These are phyloP conservation scores for Bruguiera hainesii DNA, from an alignment of 441 rosid species.

Conservation along the genomic window DNA sequence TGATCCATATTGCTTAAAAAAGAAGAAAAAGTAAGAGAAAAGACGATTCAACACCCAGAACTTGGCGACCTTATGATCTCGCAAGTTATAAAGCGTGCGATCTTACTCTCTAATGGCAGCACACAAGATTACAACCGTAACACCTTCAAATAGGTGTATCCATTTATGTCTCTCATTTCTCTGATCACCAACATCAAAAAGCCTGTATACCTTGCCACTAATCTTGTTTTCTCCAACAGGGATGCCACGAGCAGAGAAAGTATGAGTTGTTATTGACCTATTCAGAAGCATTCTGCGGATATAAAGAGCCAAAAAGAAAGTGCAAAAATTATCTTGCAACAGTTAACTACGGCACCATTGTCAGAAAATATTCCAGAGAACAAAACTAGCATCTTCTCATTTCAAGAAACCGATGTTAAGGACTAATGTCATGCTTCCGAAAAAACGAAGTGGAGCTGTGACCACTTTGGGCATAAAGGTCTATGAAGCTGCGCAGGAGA, in stretches of 20 bases:
- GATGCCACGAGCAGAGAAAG: conserved; percentile 41
- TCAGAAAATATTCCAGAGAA: too few species aligned
- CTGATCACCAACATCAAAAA: conserved; percentile 97
- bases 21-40: background rate
- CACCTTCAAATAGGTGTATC: conserved; percentile 99
- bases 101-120: conserved; percentile 99
- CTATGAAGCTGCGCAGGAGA: background rate
- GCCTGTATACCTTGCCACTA: conserved; percentile 97
- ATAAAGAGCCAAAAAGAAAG: background rate
- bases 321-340: too few species aligned
- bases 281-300: background rate
- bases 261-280: conserved; percentile 5
- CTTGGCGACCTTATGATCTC: background rate
- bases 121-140: conserved; percentile 94
- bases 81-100: conserved; percentile 6
- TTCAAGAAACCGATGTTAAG: background rate
- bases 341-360: too few species aligned
- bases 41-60: background rate
- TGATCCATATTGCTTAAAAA: background rate
- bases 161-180: conserved; percentile 98
- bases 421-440: background rate
- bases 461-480: too few species aligned
- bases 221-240: conserved; percentile 94
- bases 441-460: background rate
- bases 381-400: background rate